Evolutionary conservation across 208 protist species (phyloP).

Genomic region (Acanthamoeba triangularis): DNA sequence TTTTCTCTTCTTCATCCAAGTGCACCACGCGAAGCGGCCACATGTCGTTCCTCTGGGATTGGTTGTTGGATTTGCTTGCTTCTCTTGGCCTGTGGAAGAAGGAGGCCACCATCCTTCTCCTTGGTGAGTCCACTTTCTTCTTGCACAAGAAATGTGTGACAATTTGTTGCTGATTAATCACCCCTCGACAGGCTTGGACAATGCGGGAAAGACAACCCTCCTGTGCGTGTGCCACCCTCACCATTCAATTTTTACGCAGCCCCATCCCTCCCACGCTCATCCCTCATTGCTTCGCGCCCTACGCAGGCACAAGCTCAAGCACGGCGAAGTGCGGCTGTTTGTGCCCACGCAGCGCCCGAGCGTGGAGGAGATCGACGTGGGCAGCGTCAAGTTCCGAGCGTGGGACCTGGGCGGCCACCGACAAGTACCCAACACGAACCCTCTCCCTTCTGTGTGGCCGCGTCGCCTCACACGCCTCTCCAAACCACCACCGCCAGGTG

Average conservation of each 20-base stretch:
- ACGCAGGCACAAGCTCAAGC: constrained; percentile 50
- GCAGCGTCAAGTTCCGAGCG: constrained; percentile 40
- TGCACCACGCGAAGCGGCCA: neutral
- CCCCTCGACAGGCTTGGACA: constrained; percentile 4
- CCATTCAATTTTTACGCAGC: neutral
- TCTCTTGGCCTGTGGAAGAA: constrained; percentile 58
- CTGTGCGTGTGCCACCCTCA: neutral
- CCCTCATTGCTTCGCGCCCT: neutral
- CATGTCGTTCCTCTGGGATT: constrained; percentile 32
- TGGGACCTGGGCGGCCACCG: constrained; percentile 58
- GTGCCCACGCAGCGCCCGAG: constrained; percentile 52
- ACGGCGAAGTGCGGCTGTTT: constrained; percentile 55
- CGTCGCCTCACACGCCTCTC: neutral
- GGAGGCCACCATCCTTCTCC: constrained; percentile 43
- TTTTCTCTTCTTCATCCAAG: neutral
- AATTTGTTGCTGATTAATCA: neutral
- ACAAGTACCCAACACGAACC: neutral
- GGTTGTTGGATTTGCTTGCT: constrained; percentile 34
- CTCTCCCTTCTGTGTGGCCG: neutral
- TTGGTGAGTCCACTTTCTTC: neutral
- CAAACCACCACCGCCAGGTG: neutral
- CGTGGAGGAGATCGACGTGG: constrained; percentile 44
- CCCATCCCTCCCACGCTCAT: neutral
- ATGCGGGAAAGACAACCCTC: constrained; percentile 52
- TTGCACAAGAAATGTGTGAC: neutral